Base-by-base conservation (phyloP, 2,329 filamentous ascomycete genomes). In the Aureobasidium sp. region DNA sequence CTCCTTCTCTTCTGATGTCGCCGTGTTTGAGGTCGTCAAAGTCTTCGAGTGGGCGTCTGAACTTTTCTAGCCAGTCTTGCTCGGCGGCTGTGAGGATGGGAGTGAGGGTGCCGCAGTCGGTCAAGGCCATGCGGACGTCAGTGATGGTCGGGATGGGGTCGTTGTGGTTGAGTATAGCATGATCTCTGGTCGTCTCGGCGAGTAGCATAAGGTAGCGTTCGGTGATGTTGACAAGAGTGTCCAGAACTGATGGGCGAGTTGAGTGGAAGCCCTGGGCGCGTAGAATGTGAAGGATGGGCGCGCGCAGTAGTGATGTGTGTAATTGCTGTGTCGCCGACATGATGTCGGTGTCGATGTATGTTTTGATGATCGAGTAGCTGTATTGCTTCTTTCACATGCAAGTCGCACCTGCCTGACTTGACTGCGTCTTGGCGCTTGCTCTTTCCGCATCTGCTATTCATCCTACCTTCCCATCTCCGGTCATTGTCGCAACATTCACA, bases 201-300 rank as follows among this genome's bases (percentile, higher is more conserved):
- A 97, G 84, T 3, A 90, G 78, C 25, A 85, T 78, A 63, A 97
- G 78, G 75, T 97, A 96, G 67, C 89, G 86, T 47, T 87, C 89
- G 0, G 91, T 87, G 8, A 97, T 82, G 74, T 97, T 91, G 15
- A 91, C 89, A n/a, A 97, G 75, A 11, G 89, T 87, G 76, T 97
- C 92, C 62, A 97, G 81, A 7, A 95, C 91, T 3, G 88, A 87
- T 1, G 90, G 87, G 61, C 86, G 86, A 56, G 91, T 89, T 45
- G 87, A 82, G 73, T 95, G 90, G 77, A 95, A 97, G 72, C 93
- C 93, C 27, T 91, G 88, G 34, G 92, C 90, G 71, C 93, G 91
- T 57, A 97, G 85, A 70, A 96, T 93, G 76, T 97, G 91, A 63
- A 97, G 85, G 64, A 97, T 85, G 52, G 87, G 87, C 1, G 93